phyloP scores from a whole-genome alignment of 139 green algal species.

The Chlamydomonas eustigma region DNA sequence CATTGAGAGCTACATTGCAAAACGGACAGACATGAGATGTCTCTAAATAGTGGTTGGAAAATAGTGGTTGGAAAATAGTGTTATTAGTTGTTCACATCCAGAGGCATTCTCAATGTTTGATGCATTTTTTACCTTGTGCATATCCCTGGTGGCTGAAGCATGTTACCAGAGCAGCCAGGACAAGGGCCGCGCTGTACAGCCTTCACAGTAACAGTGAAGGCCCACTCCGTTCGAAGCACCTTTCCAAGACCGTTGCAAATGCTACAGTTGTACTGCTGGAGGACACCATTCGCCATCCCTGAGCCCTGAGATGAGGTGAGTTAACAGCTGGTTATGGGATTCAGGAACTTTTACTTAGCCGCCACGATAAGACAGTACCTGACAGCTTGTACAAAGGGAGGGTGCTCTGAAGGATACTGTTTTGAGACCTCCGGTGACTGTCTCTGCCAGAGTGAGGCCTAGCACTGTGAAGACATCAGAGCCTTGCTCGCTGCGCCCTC shows the following conservation, averaged over 20 bases:
- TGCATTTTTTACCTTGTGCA: no score
- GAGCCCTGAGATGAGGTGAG: background rate
- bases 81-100: background rate
- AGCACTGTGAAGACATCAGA: background rate
- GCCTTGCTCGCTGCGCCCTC: background rate
- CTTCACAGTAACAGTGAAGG: background rate
- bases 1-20: background rate
- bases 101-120: no score
- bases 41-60: background rate
- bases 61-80: background rate
- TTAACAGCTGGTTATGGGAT: background rate
- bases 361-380: no score
- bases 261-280: background rate
- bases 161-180: background rate
- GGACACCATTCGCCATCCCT: background rate
- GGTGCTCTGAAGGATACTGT: background rate
- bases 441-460: background rate
- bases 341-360: no score
- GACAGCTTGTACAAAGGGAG: background rate
- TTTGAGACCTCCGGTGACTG: background rate
- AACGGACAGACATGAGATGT: background rate
- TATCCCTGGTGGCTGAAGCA: background rate
- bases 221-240: no score
- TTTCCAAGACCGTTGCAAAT: no score
- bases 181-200: background rate